Conservation (phyloP, 176 grass and related monocot genomes). For the Bonia amplexicaulis region DNA sequence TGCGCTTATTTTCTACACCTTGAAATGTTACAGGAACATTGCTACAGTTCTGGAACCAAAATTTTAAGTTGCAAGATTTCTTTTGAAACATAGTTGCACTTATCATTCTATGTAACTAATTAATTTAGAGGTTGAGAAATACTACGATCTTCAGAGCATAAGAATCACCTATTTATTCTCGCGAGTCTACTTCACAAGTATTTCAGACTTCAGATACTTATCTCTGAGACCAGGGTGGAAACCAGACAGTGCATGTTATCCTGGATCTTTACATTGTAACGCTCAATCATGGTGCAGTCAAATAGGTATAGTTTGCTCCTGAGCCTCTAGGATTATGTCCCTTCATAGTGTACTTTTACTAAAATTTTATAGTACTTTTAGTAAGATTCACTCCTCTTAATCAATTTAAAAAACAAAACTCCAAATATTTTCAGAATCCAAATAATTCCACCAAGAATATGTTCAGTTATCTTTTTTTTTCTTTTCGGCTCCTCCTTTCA, state of each 20-base stretch:
- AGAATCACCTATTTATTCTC: background rate
- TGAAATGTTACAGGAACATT: background rate
- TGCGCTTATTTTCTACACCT: background rate
- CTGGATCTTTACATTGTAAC: background rate
- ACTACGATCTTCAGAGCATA: background rate
- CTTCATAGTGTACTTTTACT: background rate
- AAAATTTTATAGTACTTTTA: background rate
- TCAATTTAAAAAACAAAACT: background rate
- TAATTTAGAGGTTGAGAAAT: conserved; percentile 2
- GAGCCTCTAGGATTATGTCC: background rate
- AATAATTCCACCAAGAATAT: background rate
- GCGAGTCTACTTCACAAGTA: background rate
- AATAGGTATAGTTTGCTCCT: background rate
- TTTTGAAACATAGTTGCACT: background rate
- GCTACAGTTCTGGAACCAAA: background rate
- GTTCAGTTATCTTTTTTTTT: background rate
- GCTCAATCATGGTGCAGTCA: background rate
- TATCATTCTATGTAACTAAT: background rate
- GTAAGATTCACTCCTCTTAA: background rate
- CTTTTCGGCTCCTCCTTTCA: background rate
- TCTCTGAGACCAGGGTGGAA: background rate
- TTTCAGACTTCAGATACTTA: background rate
- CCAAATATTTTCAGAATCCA: background rate
- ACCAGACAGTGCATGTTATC: background rate
- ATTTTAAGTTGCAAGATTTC: background rate